These are phyloP conservation scores for Backusella mclennaniae DNA, from an alignment of 192 early-diverging fungal genomes.

Conservation along the genomic window DNA sequence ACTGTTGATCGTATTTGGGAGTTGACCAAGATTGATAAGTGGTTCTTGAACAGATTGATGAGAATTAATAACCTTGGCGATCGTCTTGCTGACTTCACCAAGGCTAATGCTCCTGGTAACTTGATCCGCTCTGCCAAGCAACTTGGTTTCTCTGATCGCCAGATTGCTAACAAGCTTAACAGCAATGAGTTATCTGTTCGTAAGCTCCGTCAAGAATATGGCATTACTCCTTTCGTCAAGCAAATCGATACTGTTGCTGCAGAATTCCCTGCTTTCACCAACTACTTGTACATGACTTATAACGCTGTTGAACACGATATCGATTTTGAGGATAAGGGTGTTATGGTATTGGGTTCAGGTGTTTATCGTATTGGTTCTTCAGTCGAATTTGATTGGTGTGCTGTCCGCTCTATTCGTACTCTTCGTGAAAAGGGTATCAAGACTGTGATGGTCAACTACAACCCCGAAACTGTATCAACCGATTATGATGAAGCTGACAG, in stretches of 20 bases:
- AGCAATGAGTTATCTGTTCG: conserved; percentile 90
- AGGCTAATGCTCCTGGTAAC: conserved; percentile 54
- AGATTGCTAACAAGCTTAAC: conserved; percentile 67
- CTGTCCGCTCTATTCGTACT: conserved; percentile 92
- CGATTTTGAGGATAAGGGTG: conserved; percentile 88
- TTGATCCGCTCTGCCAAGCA: conserved; percentile 82
- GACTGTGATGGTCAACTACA: conserved; percentile 99
- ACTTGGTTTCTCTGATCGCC: conserved; percentile 94
- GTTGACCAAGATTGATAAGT: conserved; percentile 92
- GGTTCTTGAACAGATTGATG: conserved; percentile 97
- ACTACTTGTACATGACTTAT: conserved; percentile 99
- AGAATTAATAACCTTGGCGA: conserved; percentile 86
- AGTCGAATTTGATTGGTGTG: conserved; percentile 99
- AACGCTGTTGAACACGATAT: conserved; percentile 94
- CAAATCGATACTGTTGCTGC: conserved; percentile 98
- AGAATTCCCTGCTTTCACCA: conserved; percentile 97
- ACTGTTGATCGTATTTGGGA: conserved; percentile 88
- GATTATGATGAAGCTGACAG: conserved; percentile 98
- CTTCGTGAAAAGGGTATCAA: conserved; percentile 84
- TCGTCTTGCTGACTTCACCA: conserved; percentile 57
- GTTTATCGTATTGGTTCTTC: conserved; percentile 99
- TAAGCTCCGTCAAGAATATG: conserved; percentile 73
- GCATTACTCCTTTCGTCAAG: conserved; percentile 95
- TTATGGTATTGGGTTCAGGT: conserved; percentile 96
- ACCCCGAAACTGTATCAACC: conserved; percentile 98